Evolutionary conservation across 306 rosid genomes (phyloP).

Genomic region (Lathyrus oleraceus): DNA sequence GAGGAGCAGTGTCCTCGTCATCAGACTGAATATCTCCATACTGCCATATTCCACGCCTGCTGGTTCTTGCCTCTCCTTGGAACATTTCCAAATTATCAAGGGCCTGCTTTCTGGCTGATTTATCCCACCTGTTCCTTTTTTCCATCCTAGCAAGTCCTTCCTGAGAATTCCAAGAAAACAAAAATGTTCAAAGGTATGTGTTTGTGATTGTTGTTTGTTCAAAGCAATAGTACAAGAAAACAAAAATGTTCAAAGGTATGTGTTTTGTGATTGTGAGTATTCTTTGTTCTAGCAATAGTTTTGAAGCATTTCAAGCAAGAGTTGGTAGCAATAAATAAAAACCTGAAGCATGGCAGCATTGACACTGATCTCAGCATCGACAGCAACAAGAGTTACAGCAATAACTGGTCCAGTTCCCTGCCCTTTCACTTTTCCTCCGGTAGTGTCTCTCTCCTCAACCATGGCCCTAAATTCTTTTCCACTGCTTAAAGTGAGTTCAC

Average conservation of each 20-base stretch:
- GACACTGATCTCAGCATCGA: slow-evolving; percentile 78
- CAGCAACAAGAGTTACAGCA: slow-evolving; percentile 80
- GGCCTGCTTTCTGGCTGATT: slow-evolving; percentile 64
- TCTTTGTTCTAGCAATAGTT: background rate
- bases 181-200: slow-evolving; percentile 11
- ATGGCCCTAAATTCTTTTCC: slow-evolving; percentile 81
- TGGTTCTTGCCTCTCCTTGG: slow-evolving; percentile 76
- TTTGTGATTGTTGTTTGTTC: background rate
- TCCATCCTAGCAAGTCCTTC: slow-evolving; percentile 88
- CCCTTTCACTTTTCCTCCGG: slow-evolving; percentile 88
- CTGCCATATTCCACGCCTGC: slow-evolving; percentile 85
- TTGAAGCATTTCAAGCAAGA: slow-evolving; percentile 28
- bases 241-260: slow-evolving; percentile 4
- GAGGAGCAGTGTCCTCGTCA: slow-evolving; percentile 75
- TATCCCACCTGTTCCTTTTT: slow-evolving; percentile 76
- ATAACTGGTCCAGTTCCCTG: slow-evolving; percentile 90
- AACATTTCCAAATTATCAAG: slow-evolving; percentile 72
- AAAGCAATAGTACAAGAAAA: background rate
- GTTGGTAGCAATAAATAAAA: slow-evolving; percentile 25
- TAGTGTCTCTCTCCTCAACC: slow-evolving; percentile 83
- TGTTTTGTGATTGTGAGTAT: background rate
- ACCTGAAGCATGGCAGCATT: slow-evolving; percentile 95
- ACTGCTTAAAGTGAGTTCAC: slow-evolving; percentile 59
- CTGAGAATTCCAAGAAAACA: slow-evolving; percentile 51
- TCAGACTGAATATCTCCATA: slow-evolving; percentile 90